Conservation (phyloP, 202 grass and related monocot genomes). For the Carex arenaria region DNA sequence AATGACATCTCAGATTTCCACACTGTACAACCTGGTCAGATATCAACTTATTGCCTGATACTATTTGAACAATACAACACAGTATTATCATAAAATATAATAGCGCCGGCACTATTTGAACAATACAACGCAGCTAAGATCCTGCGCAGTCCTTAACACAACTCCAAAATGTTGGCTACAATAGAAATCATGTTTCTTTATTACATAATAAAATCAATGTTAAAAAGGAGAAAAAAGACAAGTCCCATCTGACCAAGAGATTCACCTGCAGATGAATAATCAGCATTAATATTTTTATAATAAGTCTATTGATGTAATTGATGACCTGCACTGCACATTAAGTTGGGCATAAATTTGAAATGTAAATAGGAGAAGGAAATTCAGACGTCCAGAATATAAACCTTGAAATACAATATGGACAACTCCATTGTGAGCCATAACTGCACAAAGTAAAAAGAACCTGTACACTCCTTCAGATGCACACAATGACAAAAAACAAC, state of each 20-base stretch:
- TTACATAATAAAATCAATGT: background rate
- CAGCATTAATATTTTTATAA: background rate
- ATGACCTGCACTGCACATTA: background rate
- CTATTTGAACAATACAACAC: background rate
- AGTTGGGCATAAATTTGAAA: background rate
- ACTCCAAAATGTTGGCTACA: background rate
- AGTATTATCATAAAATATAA: background rate
- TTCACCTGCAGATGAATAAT: background rate
- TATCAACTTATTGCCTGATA: background rate
- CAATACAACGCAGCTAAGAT: background rate
- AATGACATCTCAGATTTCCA: background rate
- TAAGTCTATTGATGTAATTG: constrained; percentile 7
- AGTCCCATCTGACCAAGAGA: background rate
- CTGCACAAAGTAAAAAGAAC: background rate
- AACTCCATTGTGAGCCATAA: background rate
- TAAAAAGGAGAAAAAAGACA: background rate
- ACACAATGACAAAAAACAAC: background rate
- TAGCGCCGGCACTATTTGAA: background rate
- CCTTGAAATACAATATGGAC: background rate
- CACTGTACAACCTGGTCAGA: background rate
- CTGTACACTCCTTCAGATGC: background rate
- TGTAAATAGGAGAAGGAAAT: background rate
- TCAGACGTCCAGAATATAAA: background rate
- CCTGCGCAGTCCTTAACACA: background rate
- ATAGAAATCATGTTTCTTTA: background rate